Base-by-base conservation (phyloP, 768 basidiomycete genomes). In the Suillus discolor region DNA sequence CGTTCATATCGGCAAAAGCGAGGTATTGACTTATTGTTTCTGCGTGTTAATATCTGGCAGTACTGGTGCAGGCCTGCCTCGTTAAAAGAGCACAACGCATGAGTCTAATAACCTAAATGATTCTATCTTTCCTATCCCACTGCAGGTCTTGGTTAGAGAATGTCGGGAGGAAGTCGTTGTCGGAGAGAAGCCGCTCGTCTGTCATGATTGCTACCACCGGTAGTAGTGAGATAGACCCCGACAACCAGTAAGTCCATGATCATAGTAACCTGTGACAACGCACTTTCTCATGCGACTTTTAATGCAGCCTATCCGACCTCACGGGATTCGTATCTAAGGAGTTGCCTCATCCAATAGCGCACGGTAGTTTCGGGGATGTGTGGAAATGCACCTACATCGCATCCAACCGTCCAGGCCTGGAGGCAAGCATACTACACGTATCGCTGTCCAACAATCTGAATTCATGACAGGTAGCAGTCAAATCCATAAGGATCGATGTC, bases 381-480 rank as follows among this genome's bases (percentile, higher is more conserved):
- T 66, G 65, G 65, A 66, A 60, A 53, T 66, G 65, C 38, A 38
- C 25, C 18, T 64, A 59, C n/a, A 6, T 4, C 25, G 2, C 51
- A 25, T 18, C 51, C 51, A 16, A 53, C 23, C 25, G 16, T 51
- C 51, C 25, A 51, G 49, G 23, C 31, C 53, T 20, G 36, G 18
- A 28, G 23, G 57, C 23, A 38, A 36, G 55, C 51, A 34, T 23
- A 5, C 11, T 16, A 53, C n/a, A 18, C 18, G 9, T 31, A 25
- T 36, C 13, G 20, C 61, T 36, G 18, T 60, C 18, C n/a, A 34
- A n/a, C 3, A 8, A n/a, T 55, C 47, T 54, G 28, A 62, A 64
- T 59, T n/a, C 25, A 25, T 59, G 12, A 12, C 31, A 66, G 63
- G 64, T 66, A 9, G 66, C 66, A 23, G 63, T 67, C 28, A 67